A percentile compares a stretch with the other conserved stretches of the same genome.
phyloP scores from a whole-genome alignment of 257 asterid species.

The Fraxinus excelsior region DNA sequence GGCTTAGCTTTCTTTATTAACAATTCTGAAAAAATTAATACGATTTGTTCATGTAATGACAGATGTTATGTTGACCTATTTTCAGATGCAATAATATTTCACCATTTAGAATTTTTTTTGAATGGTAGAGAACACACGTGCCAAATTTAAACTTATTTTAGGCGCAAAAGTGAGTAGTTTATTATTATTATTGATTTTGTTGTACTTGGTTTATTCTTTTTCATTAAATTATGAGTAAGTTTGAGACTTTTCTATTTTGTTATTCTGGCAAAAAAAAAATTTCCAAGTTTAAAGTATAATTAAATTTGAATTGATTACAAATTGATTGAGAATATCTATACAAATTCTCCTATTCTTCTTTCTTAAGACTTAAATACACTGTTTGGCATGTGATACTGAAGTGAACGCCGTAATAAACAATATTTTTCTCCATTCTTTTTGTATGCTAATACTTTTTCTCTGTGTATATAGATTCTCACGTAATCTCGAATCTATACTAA shows the following conservation, averaged over 20 bases:
- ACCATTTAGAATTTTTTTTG: not conserved
- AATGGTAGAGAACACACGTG: not conserved
- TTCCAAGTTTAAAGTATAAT: too few relatives aligned
- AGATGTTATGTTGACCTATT: not conserved
- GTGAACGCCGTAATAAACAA: too few relatives aligned
- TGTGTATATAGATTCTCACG: too few relatives aligned
- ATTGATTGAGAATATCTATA: too few relatives aligned
- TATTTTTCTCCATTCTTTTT: too few relatives aligned
- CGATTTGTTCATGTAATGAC: not conserved
- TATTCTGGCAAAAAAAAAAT: too few relatives aligned
- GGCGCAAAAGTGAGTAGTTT: not conserved
- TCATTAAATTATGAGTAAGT: not conserved
- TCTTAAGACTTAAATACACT: too few relatives aligned
- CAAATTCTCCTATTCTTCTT: too few relatives aligned
- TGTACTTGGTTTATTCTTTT: not conserved
- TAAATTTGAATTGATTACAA: too few relatives aligned
- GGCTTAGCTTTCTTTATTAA: constrained; percentile 29
- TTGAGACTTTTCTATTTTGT: not conserved
- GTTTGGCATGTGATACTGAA: too few relatives aligned
- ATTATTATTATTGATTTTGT: not conserved
- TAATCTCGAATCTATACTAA: too few relatives aligned
- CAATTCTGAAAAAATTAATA: constrained; percentile 16
- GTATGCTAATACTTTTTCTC: too few relatives aligned
- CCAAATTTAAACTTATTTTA: not conserved
- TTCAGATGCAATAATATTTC: not conserved